Evolutionary conservation across 768 basidiomycete genomes (phyloP), one percentile per base, ranked within the genome.

Genomic region (Phaffia tasmanica): DNA sequence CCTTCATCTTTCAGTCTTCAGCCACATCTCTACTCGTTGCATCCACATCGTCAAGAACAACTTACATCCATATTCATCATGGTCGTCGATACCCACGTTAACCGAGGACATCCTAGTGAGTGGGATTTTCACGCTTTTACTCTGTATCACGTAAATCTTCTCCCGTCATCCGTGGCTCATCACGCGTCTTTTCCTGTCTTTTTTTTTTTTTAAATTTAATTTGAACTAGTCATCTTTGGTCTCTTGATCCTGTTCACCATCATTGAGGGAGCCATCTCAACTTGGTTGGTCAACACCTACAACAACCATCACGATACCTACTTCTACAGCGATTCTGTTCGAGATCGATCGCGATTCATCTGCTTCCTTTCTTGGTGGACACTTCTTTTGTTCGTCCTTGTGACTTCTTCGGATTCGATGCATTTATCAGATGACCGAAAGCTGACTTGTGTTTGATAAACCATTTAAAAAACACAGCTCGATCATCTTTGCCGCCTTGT

Each of bases 251-350:
- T 85, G 55, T 83, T 86, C 75, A 80, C 81, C 42, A 81, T 86
- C 70, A 82, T 88, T 70, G 83, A 86, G 79, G 86, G 85, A 71
- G 78, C 83, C 29, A 82, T 88, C 69, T 80, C 88, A 3, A 84
- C 87, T 5, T 90, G 85, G 83, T 79, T 91, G 54, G 81, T 81
- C 9, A 77, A 84, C 18, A 79, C 77, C 54, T 89, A 83, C 78
- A 83, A 85, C 74, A 64, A 75, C 32, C 78, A 80, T 69, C 79
- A 82, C 75, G 80, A 86, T 30, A 49, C 27, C 6, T 49, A 50
- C 78, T 82, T 78, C 73, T 78, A 77, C 62, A 81, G 73, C 67
- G 67, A 70, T 15, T 73, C 78, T 42, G 81, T 84, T 70, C 82
- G 83, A 54, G 83, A 85, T 72, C 82, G 85, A 57, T 82, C 85